A percentile compares a stretch with the other conserved stretches of the same genome.
Conservation (phyloP, 2,329 filamentous ascomycete species). For the Ophiosphaerella herpotricha region DNA sequence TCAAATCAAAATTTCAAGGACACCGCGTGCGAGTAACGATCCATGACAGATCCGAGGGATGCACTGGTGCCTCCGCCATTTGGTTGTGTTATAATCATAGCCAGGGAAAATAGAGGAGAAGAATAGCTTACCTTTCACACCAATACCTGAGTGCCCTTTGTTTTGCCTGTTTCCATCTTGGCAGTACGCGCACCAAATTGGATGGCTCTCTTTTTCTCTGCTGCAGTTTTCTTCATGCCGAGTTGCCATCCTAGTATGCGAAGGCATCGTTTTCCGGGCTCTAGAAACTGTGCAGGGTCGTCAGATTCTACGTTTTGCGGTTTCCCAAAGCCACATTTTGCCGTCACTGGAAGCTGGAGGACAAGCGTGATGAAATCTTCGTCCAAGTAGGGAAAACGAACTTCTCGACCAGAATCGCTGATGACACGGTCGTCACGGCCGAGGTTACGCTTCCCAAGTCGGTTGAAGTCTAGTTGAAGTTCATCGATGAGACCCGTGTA, state of each 20-base stretch:
- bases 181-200: slow-evolving; percentile 50
- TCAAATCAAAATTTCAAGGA: slow-evolving; percentile 24
- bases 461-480: slow-evolving; percentile 79
- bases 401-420: slow-evolving; percentile 85
- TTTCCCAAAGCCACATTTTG: slow-evolving; percentile 84
- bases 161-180: slow-evolving; percentile 54
- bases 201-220: slow-evolving; percentile 91
- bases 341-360: slow-evolving; percentile 72
- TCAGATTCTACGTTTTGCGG: slow-evolving; percentile 19
- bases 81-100: slow-evolving; percentile 39
- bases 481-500: slow-evolving; percentile 77
- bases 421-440: slow-evolving; percentile 92
- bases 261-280: slow-evolving; percentile 80
- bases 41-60: slow-evolving; percentile 17
- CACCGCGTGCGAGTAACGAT: slow-evolving; percentile 23
- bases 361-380: slow-evolving; percentile 85
- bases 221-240: slow-evolving; percentile 71
- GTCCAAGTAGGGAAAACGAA: slow-evolving; percentile 88
- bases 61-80: slow-evolving; percentile 31
- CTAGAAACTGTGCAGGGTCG: slow-evolving; percentile 54
- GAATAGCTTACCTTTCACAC: slow-evolving; percentile 35
- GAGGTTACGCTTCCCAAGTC: slow-evolving; percentile 91
- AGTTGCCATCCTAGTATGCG: slow-evolving; percentile 76
- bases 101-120: slow-evolving; percentile 10
- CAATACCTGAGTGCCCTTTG: slow-evolving; percentile 54